Evolutionary conservation across 2,329 filamentous ascomycete species (phyloP).

Genomic region (Neonectria magnoliae): DNA sequence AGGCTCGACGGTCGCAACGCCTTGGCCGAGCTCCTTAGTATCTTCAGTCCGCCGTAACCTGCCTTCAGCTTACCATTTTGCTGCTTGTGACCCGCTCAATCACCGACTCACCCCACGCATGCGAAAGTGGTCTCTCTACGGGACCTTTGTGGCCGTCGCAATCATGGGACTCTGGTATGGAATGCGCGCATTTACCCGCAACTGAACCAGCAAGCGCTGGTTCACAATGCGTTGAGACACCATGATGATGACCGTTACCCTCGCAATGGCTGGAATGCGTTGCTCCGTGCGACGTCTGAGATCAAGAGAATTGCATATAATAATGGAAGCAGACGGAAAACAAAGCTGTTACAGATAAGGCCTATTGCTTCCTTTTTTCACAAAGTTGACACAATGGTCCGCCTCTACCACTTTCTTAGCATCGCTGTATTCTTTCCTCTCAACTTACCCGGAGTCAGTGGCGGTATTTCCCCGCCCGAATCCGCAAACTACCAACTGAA

Average conservation of each 20-base stretch:
- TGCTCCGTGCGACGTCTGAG: constrained; percentile 42
- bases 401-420: constrained; percentile 33
- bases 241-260: constrained; percentile 32
- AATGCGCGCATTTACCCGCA: constrained; percentile 4
- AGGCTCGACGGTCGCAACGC: neutral
- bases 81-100: neutral
- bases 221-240: constrained; percentile 32
- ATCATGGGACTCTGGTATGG: constrained; percentile 30
- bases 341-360: constrained; percentile 1
- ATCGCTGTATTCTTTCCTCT: constrained; percentile 28
- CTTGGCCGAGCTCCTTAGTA: neutral
- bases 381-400: constrained; percentile 36
- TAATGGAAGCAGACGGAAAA: constrained; percentile 10
- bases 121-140: neutral
- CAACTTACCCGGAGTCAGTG: constrained; percentile 18
- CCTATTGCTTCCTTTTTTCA: constrained; percentile 6
- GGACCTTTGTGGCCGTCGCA: neutral
- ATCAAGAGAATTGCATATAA: constrained; percentile 33
- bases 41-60: neutral
- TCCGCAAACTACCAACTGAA: constrained; percentile 21
- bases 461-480: constrained; percentile 23
- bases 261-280: constrained; percentile 46
- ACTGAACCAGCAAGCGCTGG: constrained; percentile 32
- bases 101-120: neutral
- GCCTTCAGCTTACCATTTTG: constrained; percentile 5